These are phyloP conservation scores for Chenopodium quinoa DNA, from an alignment of 148 eudicot species.

Conservation along the genomic window DNA sequence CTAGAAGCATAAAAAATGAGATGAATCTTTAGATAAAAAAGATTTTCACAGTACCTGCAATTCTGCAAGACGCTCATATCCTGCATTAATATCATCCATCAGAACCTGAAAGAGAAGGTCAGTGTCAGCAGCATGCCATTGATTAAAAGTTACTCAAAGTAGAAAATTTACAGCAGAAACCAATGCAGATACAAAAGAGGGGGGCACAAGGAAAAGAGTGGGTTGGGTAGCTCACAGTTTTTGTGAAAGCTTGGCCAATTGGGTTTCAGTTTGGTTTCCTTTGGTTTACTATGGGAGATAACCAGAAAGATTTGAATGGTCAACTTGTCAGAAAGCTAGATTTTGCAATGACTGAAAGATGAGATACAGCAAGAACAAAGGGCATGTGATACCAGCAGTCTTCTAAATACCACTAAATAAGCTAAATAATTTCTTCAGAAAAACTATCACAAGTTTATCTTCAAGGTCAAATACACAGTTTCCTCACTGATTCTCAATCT, in stretches of 20 bases:
- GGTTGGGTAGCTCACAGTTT: neutral
- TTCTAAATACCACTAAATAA: neutral
- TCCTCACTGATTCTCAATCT: no score
- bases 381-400: neutral
- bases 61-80: slow-evolving; percentile 94
- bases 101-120: slow-evolving; percentile 52
- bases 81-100: slow-evolving; percentile 91
- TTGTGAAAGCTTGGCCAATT: neutral
- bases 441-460: neutral
- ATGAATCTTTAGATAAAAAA: neutral
- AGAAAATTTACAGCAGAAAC: neutral
- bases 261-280: neutral
- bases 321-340: neutral
- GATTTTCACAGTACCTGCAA: slow-evolving; percentile 56
- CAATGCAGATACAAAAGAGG: neutral
- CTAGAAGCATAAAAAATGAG: neutral
- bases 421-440: neutral
- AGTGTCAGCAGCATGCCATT: neutral
- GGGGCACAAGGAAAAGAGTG: neutral
- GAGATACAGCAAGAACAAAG: neutral
- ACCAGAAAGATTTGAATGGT: neutral
- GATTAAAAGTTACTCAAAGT: neutral
- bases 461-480: no score
- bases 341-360: neutral
- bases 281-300: neutral